A percentile compares a stretch with the other conserved stretches of the same genome.
These are phyloP conservation scores for Brettanomyces bruxellensis DNA, from an alignment of 805 yeast species.

Conservation along the genomic window DNA sequence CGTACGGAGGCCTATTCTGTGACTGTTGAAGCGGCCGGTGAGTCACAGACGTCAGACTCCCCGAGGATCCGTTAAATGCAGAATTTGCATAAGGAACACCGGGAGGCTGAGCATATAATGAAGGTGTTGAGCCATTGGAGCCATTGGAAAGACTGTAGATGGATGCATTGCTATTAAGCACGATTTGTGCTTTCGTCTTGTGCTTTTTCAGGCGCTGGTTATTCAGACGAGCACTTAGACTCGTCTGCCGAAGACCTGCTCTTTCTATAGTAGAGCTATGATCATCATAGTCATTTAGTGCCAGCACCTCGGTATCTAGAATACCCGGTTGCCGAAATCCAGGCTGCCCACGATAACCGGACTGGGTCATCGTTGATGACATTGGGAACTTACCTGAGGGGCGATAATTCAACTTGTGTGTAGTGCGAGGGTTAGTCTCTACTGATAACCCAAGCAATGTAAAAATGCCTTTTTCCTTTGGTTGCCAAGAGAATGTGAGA, in stretches of 20 bases:
- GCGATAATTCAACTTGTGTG: no score
- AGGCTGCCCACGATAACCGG: no score
- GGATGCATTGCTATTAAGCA: conserved; percentile 2
- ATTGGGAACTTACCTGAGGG: no score
- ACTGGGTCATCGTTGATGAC: no score
- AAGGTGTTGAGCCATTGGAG: neutral
- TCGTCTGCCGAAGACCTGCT: conserved; percentile 25
- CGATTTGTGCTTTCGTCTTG: conserved; percentile 16
- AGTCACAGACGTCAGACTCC: conserved; percentile 1
- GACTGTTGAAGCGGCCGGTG: neutral
- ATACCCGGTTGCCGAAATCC: no score
- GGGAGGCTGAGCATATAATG: conserved; percentile 1
- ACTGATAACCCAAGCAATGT: no score
- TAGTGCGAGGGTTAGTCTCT: no score
- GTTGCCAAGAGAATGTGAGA: no score
- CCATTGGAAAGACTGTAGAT: conserved; percentile 1
- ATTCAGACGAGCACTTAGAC: conserved; percentile 17
- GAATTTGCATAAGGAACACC: neutral
- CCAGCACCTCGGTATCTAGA: no score
- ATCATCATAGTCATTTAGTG: conserved; percentile 21
- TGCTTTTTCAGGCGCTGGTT: conserved; percentile 18
- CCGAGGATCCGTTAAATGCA: neutral
- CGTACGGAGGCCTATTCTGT: neutral
- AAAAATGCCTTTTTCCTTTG: no score
- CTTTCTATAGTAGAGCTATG: conserved; percentile 17